Evolutionary conservation across 441 rosid species (phyloP), one percentile per base, ranked within the genome.

Genomic region (Populus hybrid): DNA sequence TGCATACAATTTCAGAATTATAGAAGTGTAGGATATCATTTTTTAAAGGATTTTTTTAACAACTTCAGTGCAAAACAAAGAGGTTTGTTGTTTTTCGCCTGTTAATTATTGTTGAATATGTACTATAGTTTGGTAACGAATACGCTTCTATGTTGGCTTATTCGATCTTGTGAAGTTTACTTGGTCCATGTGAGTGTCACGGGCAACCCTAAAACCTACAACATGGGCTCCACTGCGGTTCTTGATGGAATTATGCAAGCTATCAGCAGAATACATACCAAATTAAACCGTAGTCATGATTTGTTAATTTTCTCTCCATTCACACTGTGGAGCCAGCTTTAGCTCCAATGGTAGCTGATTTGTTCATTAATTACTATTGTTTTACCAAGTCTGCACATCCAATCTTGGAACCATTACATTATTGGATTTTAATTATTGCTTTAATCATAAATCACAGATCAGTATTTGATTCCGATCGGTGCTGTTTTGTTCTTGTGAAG

Each of bases 121-220:
- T 12, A 14, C 8, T 18, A 67, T 14, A 4, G 19, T 14, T 10
- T 32, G 59, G 36, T 38, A 23, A 64, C 14, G 76, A 74, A 14
- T 40, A 69, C 19, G 16, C 36, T 64, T 30, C 53, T 26, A 67
- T 72, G 21, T 65, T 77, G 82, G 75, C 76, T 3, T 79, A 53
- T 69, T 70, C 61, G 23, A 69, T 4, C 40, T 35, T 28, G 50
- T 75, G 71, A 71, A 75, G 70, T 40, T 70, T 74, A 65, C 68
- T 50, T 36, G 70, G 42, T 69, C 76, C 66, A 72, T 59, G 57
- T 14, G 10, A 76, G 75, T 40, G 84, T 82, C 85, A 85, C 85
- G 84, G 84, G 83, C 73, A 69, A 40, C 59, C 30, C 9, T 34
- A 75, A 75, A 79, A 75, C 70, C 81, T 61, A 57, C 80, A 69